A percentile compares a stretch with the other conserved stretches of the same genome.
Conservation (phyloP, 148 eudicot species). For the Selenicereus undatus region DNA sequence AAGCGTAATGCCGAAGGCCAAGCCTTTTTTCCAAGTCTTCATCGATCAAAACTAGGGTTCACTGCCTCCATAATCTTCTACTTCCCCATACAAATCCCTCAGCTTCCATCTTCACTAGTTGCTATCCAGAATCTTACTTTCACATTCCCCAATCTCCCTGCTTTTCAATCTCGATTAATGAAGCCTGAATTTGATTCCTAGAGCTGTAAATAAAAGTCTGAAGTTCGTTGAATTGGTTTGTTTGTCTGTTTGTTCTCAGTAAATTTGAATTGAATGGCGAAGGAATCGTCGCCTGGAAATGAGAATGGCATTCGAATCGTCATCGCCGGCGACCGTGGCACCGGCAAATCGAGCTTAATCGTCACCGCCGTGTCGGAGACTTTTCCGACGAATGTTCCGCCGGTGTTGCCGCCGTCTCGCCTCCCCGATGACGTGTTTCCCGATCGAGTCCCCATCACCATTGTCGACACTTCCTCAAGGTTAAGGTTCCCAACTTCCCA, state of each 20-base stretch:
- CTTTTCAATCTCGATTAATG: neutral
- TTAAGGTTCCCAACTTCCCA: neutral
- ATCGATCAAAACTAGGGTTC: conserved; percentile 1
- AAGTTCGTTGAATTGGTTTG: conserved; percentile 9
- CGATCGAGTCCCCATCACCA: conserved; percentile 72
- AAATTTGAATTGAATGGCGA: conserved; percentile 11
- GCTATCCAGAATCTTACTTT: neutral
- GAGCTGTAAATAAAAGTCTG: neutral
- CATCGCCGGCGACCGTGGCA: conserved; percentile 80
- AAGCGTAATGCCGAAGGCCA: neutral
- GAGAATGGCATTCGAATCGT: conserved; percentile 60
- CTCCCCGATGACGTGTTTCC: conserved; percentile 76
- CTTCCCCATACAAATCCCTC: neutral
- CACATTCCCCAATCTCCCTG: neutral
- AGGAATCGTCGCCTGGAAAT: conserved; percentile 11
- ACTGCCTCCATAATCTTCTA: no score
- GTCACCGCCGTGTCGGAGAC: conserved; percentile 68
- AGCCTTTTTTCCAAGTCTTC: neutral
- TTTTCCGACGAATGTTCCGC: conserved; percentile 56
- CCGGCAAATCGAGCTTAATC: conserved; percentile 90
- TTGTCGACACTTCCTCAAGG: conserved; percentile 88
- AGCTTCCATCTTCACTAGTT: neutral
- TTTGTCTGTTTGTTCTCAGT: neutral
- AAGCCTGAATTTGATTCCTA: neutral
- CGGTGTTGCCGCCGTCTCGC: conserved; percentile 75